A percentile compares a stretch with the other conserved stretches of the same genome.
These are phyloP conservation scores for Cyclotella choctawhatcheeana DNA, from an alignment of 108 stramenopile genomes.

Conservation along the genomic window DNA sequence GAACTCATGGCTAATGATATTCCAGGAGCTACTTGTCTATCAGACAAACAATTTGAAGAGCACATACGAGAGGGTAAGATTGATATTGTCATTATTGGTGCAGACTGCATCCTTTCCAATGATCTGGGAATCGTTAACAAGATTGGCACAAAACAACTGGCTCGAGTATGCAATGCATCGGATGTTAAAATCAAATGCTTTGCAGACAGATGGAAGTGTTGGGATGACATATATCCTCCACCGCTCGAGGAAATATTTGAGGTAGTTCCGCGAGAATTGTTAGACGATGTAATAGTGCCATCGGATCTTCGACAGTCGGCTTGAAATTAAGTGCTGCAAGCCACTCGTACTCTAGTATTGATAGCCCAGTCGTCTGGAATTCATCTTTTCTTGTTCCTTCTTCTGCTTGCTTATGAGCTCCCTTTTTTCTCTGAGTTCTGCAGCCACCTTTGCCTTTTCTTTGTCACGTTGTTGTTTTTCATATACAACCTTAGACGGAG, in stretches of 20 bases:
- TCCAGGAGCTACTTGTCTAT: constrained; percentile 27
- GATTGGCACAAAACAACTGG: constrained; percentile 46
- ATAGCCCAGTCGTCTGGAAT: constrained; percentile 35
- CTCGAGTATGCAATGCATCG: constrained; percentile 12
- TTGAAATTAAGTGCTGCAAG: too few relatives aligned
- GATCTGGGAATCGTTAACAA: constrained; percentile 52
- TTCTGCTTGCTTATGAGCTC: constrained; percentile 57
- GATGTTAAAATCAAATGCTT: constrained; percentile 45
- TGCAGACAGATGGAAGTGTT: constrained; percentile 58
- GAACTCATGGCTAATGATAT: constrained; percentile 57
- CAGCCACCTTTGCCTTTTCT: constrained; percentile 72
- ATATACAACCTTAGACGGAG: constrained; percentile 72
- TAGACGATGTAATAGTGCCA: constrained; percentile 40
- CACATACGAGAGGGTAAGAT: constrained; percentile 28
- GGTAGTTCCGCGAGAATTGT: constrained; percentile 30
- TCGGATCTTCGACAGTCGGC: too few relatives aligned
- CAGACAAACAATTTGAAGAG: constrained; percentile 38
- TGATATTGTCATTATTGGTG: constrained; percentile 48
- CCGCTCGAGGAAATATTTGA: constrained; percentile 64
- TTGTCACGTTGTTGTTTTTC: constrained; percentile 76
- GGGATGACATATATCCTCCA: constrained; percentile 60
- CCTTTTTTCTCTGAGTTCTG: constrained; percentile 74
- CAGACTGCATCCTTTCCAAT: constrained; percentile 51
- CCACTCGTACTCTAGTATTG: constrained; percentile 32
- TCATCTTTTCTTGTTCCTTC: constrained; percentile 57